These are phyloP conservation scores for Scedosporium minutisporum DNA, from an alignment of 2,329 filamentous ascomycete species.

Conservation along the genomic window DNA sequence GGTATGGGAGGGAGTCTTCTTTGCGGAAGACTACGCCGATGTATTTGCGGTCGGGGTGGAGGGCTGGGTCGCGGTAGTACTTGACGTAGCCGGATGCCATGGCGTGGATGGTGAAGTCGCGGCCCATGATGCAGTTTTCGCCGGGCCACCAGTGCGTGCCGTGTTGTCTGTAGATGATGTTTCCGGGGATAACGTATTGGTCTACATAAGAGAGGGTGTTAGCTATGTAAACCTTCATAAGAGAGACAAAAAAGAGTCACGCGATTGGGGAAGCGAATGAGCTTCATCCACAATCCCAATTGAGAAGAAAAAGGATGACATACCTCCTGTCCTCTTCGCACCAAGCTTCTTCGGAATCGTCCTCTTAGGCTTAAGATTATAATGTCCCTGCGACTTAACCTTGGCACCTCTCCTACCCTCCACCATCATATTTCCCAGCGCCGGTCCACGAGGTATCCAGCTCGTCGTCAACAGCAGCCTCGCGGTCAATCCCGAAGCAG, in stretches of 20 bases:
- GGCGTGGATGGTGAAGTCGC: constrained; percentile 92
- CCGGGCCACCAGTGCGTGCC: constrained; percentile 91
- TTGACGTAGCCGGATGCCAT: constrained; percentile 82
- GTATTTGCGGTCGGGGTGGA: constrained; percentile 81
- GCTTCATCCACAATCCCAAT: no score
- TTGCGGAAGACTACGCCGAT: constrained; percentile 89
- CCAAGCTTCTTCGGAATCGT: constrained; percentile 74
- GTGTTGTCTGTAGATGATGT: constrained; percentile 96
- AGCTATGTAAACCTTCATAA: background rate
- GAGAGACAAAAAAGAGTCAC: background rate
- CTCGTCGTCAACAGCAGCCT: constrained; percentile 11
- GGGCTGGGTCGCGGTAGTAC: constrained; percentile 83
- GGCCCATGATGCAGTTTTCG: constrained; percentile 89
- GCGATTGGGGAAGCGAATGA: no score
- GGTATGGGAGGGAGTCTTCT: constrained; percentile 68
- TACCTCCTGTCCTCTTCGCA: constrained; percentile 85
- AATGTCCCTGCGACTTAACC: constrained; percentile 56
- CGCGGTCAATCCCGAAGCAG: constrained; percentile 19
- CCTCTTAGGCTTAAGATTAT: constrained; percentile 53
- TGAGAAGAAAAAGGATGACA: constrained; percentile 14
- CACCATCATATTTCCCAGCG: constrained; percentile 10
- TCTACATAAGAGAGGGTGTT: constrained; percentile 35
- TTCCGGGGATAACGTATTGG: constrained; percentile 88
- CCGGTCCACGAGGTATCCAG: background rate
- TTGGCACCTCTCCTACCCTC: constrained; percentile 44